Evolutionary conservation across 1,284 basidiomycete genomes (phyloP).

Genomic region (Pascua sp.): DNA sequence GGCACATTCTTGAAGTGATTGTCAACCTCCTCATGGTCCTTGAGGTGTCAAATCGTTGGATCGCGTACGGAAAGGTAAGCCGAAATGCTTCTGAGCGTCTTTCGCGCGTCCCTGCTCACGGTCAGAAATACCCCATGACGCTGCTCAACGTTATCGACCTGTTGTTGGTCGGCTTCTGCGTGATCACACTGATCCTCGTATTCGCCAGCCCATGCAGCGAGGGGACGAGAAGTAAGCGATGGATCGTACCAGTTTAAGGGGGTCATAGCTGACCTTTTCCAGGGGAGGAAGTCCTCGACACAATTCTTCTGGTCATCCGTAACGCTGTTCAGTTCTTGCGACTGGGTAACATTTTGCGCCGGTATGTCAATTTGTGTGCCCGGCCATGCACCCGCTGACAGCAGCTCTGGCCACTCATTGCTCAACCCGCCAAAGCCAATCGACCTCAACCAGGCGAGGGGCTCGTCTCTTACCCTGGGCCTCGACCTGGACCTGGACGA

Average conservation of each 20-base stretch:
- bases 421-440: conserved; percentile 88
- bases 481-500: conserved; percentile 65
- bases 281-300: conserved; percentile 88
- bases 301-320: conserved; percentile 77
- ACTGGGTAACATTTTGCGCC: conserved; percentile 81
- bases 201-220: conserved; percentile 57
- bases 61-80: conserved; percentile 78
- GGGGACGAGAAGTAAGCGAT: conserved; percentile 37
- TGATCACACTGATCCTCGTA: conserved; percentile 77
- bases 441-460: conserved; percentile 62
- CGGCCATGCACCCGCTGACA: neutral
- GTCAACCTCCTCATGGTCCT: conserved; percentile 88
- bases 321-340: conserved; percentile 88
- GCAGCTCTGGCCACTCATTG: conserved; percentile 87
- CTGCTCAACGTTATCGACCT: conserved; percentile 85
- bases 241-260: neutral
- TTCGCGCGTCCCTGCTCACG: neutral
- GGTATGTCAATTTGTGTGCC: conserved; percentile 57
- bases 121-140: conserved; percentile 91
- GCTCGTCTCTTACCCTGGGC: conserved; percentile 55
- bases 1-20: conserved; percentile 86
- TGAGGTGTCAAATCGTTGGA: conserved; percentile 80
- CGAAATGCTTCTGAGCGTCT: too few relatives aligned
- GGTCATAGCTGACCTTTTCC: conserved; percentile 52
- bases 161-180: conserved; percentile 77